phyloP scores from a whole-genome alignment of 106 monocot genomes.

The Dendrobium officinale region DNA sequence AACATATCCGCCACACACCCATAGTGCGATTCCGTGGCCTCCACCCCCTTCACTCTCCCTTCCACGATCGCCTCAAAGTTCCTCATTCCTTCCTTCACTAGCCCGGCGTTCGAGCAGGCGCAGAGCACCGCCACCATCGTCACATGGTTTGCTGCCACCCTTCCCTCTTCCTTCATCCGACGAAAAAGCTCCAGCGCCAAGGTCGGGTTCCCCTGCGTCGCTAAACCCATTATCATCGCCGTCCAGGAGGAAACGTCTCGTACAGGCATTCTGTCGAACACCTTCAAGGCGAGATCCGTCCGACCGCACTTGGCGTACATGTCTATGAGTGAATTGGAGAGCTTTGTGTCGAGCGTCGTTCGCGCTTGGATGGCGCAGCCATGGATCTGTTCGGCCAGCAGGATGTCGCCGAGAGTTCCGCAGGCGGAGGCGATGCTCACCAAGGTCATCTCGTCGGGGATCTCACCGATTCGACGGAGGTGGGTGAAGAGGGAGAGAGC shows the following conservation, averaged over 20 bases:
- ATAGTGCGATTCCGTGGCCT: slow-evolving; percentile 45
- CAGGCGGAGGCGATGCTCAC: slow-evolving; percentile 57
- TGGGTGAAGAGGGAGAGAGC: slow-evolving; percentile 32
- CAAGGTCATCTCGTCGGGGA: slow-evolving; percentile 57
- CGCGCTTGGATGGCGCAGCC: slow-evolving; percentile 33
- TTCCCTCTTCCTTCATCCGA: slow-evolving; percentile 31
- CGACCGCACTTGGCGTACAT: slow-evolving; percentile 79
- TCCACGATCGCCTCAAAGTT: slow-evolving; percentile 31
- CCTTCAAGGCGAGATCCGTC: slow-evolving; percentile 39
- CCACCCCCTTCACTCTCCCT: slow-evolving; percentile 21
- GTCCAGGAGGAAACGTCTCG: slow-evolving; percentile 68
- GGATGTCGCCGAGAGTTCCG: slow-evolving; percentile 40
- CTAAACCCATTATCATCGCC: slow-evolving; percentile 49
- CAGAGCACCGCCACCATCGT: slow-evolving; percentile 54
- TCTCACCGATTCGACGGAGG: slow-evolving; percentile 23
- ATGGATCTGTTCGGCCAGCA: slow-evolving; percentile 44
- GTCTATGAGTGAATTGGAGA: slow-evolving; percentile 53
- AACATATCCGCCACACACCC: slow-evolving; percentile 69
- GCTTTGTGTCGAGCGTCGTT: slow-evolving; percentile 10
- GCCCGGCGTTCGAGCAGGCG: slow-evolving; percentile 60
- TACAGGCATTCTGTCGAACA: slow-evolving; percentile 34
- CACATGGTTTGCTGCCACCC: slow-evolving; percentile 40
- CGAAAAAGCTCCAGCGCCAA: slow-evolving; percentile 36
- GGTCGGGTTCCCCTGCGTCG: slow-evolving; percentile 35
- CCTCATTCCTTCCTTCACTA: slow-evolving; percentile 45